These are phyloP conservation scores for Magnaporthales sp. DNA, from an alignment of 2,329 filamentous ascomycete genomes.

Conservation along the genomic window DNA sequence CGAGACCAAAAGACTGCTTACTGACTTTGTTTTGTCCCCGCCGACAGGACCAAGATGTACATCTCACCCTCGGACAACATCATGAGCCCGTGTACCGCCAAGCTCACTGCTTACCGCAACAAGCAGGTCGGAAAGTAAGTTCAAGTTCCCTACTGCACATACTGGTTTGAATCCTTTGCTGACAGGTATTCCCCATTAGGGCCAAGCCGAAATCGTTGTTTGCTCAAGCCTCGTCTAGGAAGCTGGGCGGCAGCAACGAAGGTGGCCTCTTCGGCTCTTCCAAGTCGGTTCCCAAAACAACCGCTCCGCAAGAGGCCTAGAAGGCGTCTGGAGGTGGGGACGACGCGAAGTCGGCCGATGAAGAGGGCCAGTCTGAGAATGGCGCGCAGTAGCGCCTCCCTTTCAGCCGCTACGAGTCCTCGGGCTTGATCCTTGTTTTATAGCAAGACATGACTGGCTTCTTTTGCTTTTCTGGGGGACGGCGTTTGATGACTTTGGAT, in stretches of 20 bases:
- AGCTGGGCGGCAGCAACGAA: slow-evolving; percentile 40
- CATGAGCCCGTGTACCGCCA: slow-evolving; percentile 78
- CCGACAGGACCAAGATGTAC: slow-evolving; percentile 36
- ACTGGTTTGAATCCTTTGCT: not conserved
- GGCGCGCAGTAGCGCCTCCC: not conserved
- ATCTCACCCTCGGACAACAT: slow-evolving; percentile 82
- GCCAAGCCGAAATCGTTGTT: slow-evolving; percentile 62
- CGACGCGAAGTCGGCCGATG: not conserved
- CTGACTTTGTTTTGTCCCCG: slow-evolving; percentile 2
- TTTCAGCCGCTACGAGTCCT: not conserved
- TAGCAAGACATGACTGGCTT: not conserved
- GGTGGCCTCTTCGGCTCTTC: slow-evolving; percentile 28
- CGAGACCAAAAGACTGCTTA: not conserved
- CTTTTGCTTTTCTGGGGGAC: not conserved
- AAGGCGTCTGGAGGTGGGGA: not conserved
- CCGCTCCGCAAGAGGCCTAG: not conserved
- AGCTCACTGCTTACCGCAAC: slow-evolving; percentile 71
- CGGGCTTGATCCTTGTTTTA: not conserved
- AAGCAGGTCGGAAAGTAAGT: slow-evolving; percentile 72
- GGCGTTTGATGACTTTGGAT: not conserved
- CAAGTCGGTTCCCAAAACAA: not conserved
- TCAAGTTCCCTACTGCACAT: not conserved
- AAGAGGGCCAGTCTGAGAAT: not conserved
- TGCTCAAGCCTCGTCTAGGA: slow-evolving; percentile 57
- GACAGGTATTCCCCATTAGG: slow-evolving; percentile 24